Evolutionary conservation across 1,284 basidiomycete genomes (phyloP), one percentile per base, ranked within the genome.

Genomic region (Ceratobasidium sp.): DNA sequence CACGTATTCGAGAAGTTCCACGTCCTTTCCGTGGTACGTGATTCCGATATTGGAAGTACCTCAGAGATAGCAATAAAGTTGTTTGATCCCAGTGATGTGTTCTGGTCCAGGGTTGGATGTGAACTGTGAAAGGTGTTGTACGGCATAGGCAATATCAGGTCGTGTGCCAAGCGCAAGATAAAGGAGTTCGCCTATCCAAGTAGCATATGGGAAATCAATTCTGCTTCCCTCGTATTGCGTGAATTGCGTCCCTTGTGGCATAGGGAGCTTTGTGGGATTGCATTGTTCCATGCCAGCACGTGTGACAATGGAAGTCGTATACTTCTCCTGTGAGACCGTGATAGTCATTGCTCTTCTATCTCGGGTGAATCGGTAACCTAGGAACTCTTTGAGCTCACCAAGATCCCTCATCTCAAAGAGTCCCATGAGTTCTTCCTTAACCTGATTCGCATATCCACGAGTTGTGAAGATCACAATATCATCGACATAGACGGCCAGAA

Each of bases 91-190:
- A 29, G 71, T 76, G 83, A 83, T 85, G 74, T 86, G 84, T 5
- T 67, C 64, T 13, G 46, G 71, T 5, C 82, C 81, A 68, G 83
- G 83, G 75, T 84, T 82, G 34, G 83, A 79, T 0, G 82, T 79
- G 80, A 82, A 87, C 74, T 83, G 82, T 0, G 81, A 79, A 0
- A 88, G 81, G 17, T 82, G 77, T 37, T 81, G 79, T 8, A 87
- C 83, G 0, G 86, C 82, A 76, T 82, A 85, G 0, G 84, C 64
- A 43, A 88, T 85, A 11, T 68, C 32, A 6, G 46, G 46, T 29
- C 49, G 25, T 32, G 49, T 52, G 17, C 46, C 25, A 2, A 46
- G 17, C 15, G 66, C 49, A 34, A 34, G 6, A 13, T 51, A 68
- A 7, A 68, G 22, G n/a, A 68, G 49, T 15, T 44, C 9, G 6